Percentiles rank a stretch among this genome's conserved stretches.
These are phyloP conservation scores for Kluyveromyces aestuarii DNA, from an alignment of 805 yeast species.

Conservation along the genomic window DNA sequence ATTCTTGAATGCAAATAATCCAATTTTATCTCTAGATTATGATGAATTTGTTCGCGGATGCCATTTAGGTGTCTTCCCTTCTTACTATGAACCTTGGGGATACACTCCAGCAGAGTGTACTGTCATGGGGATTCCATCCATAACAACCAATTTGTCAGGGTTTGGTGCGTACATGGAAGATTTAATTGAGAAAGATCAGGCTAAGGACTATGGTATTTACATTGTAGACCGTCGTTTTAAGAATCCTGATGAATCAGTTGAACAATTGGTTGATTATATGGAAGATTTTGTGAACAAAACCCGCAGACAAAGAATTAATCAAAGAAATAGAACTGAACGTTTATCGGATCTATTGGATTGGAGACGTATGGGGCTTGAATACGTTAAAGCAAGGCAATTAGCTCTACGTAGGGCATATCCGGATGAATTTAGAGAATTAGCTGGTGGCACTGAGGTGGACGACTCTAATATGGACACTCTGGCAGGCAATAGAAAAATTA, in stretches of 20 bases:
- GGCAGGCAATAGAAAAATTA: conserved; percentile 39
- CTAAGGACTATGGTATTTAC: conserved; percentile 93
- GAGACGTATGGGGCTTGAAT: conserved; percentile 97
- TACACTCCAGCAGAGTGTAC: conserved; percentile 99
- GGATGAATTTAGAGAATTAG: conserved; percentile 48
- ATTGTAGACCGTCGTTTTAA: conserved; percentile 91
- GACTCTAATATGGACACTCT: conserved; percentile 23
- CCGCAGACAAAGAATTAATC: conserved; percentile 94
- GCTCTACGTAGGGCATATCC: conserved; percentile 93
- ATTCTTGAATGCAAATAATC: conserved; percentile 88
- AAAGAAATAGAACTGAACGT: conserved; percentile 94
- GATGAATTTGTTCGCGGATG: conserved; percentile 98
- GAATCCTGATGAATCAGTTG: conserved; percentile 85
- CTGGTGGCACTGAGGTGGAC: conserved; percentile 22
- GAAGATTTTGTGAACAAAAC: conserved; percentile 80
- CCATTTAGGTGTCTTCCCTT: conserved; percentile 96
- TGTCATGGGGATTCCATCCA: conserved; percentile 98
- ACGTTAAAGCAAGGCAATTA: conserved; percentile 86
- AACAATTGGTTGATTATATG: conserved; percentile 85
- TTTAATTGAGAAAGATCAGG: conserved; percentile 67
- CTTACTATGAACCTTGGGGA: conserved; percentile 99
- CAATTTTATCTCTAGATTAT: conserved; percentile 85
- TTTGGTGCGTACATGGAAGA: conserved; percentile 99
- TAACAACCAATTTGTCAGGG: conserved; percentile 92
- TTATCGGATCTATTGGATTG: conserved; percentile 88